Conservation (phyloP, 495 filamentous ascomycete genomes). For the Xylaria palmicola region DNA sequence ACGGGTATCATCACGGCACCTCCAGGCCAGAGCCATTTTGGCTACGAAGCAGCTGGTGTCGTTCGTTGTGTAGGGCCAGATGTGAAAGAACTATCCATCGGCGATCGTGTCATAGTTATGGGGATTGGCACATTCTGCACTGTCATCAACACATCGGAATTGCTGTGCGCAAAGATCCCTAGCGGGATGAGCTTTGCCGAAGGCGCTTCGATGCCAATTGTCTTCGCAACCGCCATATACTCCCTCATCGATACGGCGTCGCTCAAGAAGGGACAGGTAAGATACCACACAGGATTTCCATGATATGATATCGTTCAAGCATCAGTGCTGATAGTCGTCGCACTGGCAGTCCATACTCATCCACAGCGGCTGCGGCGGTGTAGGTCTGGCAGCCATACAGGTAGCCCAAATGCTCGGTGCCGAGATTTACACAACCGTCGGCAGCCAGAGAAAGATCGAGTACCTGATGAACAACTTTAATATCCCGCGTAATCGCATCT, state of each 20-base stretch:
- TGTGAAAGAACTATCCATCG: slow-evolving; percentile 36
- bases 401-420: slow-evolving; percentile 49
- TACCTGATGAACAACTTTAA: slow-evolving; percentile 36
- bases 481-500: slow-evolving; percentile 47
- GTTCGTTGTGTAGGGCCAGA: slow-evolving; percentile 39
- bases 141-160: slow-evolving; percentile 19
- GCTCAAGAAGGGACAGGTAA: slow-evolving; percentile 31
- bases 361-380: slow-evolving; percentile 55
- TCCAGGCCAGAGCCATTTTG: slow-evolving; percentile 18
- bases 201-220: slow-evolving; percentile 48
- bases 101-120: slow-evolving; percentile 41
- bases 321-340: too few relatives aligned
- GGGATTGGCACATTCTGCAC: slow-evolving; percentile 29
- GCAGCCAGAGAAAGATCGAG: slow-evolving; percentile 36
- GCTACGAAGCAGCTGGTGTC: slow-evolving; percentile 41
- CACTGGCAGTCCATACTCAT: slow-evolving; percentile 49
- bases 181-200: slow-evolving; percentile 40
- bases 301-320: too few relatives aligned
- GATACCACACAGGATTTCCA: too few relatives aligned
- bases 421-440: slow-evolving; percentile 50
- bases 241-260: slow-evolving; percentile 32
- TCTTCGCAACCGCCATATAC: slow-evolving; percentile 52
- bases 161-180: slow-evolving; percentile 35
- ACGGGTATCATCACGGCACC: slow-evolving; percentile 32
- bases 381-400: slow-evolving; percentile 59